Evolutionary conservation across 371 early-diverging fungal genomes (phyloP), one percentile per base, ranked within the genome.

Genomic region (Mucor mucedo): DNA sequence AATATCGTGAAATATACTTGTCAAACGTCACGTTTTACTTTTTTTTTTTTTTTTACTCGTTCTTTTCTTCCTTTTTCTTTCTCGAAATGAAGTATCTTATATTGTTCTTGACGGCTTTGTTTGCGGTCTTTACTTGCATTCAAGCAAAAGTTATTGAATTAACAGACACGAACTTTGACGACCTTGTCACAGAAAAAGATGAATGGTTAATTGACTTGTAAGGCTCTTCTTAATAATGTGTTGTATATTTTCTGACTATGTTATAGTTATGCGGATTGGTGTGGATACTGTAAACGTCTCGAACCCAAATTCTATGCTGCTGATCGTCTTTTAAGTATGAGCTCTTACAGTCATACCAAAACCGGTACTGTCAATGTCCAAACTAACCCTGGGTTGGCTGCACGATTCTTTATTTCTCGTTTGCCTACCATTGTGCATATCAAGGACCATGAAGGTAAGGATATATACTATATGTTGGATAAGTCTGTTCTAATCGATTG

Each of bases 161-260:
- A 10, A 76, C 76, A 4, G 79, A 79, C 53, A 66, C 64, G 2
- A 79, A 79, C 53, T 71, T 79, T 42, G 59, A 61, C 30, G 54
- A 64, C 2, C 52, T 76, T 16, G 64, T 79, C 13, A 53, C 52
- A 10, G 60, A 65, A 14, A 30, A 62, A 3, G 72, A 73, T 33
- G 80, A 79, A 66, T 79, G 80, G 80, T 35, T 79, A 21, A 42
- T 79, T 28, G 77, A 79, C 54, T 79, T 79, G 79, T 79, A 75
- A 72, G 62, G 64, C 11, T 50, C 5, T 30, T 5, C 21, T 29
- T 30, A 27, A 29, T 7, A 44, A 16, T 42, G 8, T 21, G n/a
- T 16, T 32, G 28, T 14, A 28, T 14, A 16, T 14, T 29, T 56
- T 21, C 6, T 30, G 28, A 28, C 21, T 6, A 21, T 21, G 0